Evolutionary conservation across 345 rosid genomes (phyloP), one percentile per base, ranked within the genome.

Genomic region (Acer yangbiense): DNA sequence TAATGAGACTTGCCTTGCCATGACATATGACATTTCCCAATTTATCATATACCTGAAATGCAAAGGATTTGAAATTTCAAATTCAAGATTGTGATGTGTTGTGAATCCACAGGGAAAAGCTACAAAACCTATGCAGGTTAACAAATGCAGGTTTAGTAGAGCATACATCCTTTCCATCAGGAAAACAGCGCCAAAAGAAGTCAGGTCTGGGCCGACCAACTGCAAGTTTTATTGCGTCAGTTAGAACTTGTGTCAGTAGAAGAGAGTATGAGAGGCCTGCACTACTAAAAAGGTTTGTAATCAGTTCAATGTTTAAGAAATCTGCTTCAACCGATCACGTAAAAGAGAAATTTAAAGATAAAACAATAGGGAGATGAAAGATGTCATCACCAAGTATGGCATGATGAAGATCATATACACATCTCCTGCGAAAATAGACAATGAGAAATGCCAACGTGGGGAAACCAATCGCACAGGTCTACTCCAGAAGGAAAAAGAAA

Each of bases 181-280:
- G 99, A 81, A 95, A 95, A 80, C 98, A 95, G 39, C 96, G 97
- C 97, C 97, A 91, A 86, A 91, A 95, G 85, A 95, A 95, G 83
- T 95, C 94, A 46, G 99, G 99, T n/a, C 96, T 88, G 69, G 98
- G 97, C 71, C 90, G 73, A 73, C 99, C 99, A 73, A 86, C 94
- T 60, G 98, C 93, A 81, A 85, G 81, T 86, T 95, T 92, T 46
- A 92, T 92, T 10, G 97, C 69, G 80, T 95, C 96, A 0, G 99
- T 92, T 18, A 92, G 76, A 62, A 92, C 94, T 23, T 86, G 91
- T 1, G 96, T 95, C 77, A 92, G 82, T 27, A 88, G 82, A 78
- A 87, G 80, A 63, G 99, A 88, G 80, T 84, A 95, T 23, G 89
- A 82, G 76, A 93, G 94, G 69, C 98, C 99, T 90, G 91, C 85